Base-by-base conservation (phyloP, 306 rosid genomes). In the Sesbania bispinosa region DNA sequence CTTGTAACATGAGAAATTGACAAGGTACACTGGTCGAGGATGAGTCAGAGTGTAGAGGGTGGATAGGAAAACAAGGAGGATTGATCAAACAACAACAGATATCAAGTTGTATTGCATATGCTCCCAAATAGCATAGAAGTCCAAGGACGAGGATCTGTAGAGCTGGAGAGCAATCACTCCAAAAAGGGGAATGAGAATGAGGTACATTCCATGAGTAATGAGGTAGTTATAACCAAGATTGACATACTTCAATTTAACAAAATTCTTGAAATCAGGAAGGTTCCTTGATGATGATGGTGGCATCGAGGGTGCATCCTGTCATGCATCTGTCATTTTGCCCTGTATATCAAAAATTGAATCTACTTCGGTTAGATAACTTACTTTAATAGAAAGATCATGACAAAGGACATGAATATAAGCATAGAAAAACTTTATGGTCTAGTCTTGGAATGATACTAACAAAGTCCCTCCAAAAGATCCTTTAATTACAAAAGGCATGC, bases 191-290 rank as follows among this genome's bases (percentile, higher is more conserved):
- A 76, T n/a, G n/a, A 92, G 88, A 57, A 82, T 89, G 2, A 92
- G 87, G 75, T 72, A 92, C 98, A 92, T 92, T 53, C 88, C 96
- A 83, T 89, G 98, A 43, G 96, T 89, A 61, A 89, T 92, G 36
- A 92, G 89, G 66, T 87, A 81, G 69, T 89, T 96, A 80, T 92
- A 92, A 11, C 98, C 98, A 77, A 92, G 98, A 77, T 88, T 92
- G 5, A 92, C 96, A 75, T 92, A 92, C 79, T 92, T 92, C 14
- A 92, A 77, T 45, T 89, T 92, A 9, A 92, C 30, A 15, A 96
- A 89, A 8, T 89, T 89, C 71, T 89, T 92, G 84, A 87, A 92
- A 83, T 92, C 98, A 0, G 98, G 98, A 26, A 92, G 89, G 74
- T 65, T 89, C 26, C 96, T 62, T 0, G 88, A 77, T 27, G 97